Evolutionary conservation across 352 stramenopile genomes (phyloP).

Genomic region (Salisapilia sapeloensis): DNA sequence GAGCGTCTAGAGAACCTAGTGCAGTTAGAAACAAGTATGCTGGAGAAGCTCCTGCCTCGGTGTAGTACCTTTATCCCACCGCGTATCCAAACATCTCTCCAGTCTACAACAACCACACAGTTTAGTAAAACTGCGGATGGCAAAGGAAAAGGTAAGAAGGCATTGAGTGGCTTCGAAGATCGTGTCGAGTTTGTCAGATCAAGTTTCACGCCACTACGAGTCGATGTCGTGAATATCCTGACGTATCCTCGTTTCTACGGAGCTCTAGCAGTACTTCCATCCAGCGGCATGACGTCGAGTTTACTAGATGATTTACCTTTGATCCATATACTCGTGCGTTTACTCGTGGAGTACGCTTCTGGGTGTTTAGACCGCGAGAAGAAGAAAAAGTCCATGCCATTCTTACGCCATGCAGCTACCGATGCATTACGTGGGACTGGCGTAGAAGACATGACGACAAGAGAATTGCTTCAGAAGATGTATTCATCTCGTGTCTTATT

Average conservation of each 20-base stretch:
- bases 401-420: too few species aligned
- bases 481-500: too few species aligned
- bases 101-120: background rate
- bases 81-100: constrained; percentile 1
- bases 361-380: too few species aligned
- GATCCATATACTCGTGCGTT: too few species aligned
- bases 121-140: background rate
- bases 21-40: constrained; percentile 17
- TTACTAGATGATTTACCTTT: too few species aligned
- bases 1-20: constrained; percentile 24
- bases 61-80: constrained; percentile 14
- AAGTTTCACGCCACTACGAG: constrained; percentile 12
- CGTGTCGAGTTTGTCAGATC: constrained; percentile 6
- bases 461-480: too few species aligned
- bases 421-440: too few species aligned
- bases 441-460: too few species aligned
- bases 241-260: constrained; percentile 4
- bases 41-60: constrained; percentile 11
- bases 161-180: constrained; percentile 3
- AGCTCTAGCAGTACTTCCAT: constrained; percentile 2
- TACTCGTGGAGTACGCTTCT: too few species aligned
- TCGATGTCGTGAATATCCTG: constrained; percentile 18
- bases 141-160: constrained; percentile 1
- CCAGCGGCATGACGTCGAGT: too few species aligned
- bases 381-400: too few species aligned